Base-by-base conservation (phyloP, 1,284 basidiomycete genomes). In the Naganishia sp. region DNA sequence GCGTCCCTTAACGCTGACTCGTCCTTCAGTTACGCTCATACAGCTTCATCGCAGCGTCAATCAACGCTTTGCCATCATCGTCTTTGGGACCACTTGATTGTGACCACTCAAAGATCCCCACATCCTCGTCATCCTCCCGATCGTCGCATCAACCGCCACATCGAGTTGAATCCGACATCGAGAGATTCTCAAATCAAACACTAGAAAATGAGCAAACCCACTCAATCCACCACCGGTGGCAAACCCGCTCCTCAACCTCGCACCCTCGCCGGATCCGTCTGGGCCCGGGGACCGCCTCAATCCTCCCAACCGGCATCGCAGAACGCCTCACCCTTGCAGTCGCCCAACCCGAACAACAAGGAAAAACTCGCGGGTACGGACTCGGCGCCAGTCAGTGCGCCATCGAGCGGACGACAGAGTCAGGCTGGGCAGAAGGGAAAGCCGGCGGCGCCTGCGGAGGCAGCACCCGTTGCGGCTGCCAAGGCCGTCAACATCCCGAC, bases 171-270 rank as follows among this genome's bases (percentile, higher is more conserved):
- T 25, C 48, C 48, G 43, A 21, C 59, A 50, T 61, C 59, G 59
- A 52, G 36, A 61, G 9, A n/a, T 48, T 28, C n/a, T n/a, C 25
- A 48, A 16, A 11, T 28, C 11, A 3, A 13, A 2, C 31, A 25
- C 36, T 48, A 61, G 39, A 61, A 61, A 61, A 66, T 66, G 65
- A 66, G 65, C 65, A 66, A 66, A 63, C 59, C 65, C 52, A 66
- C 65, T 50, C 53, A 53, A 25, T 23, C 57, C 45, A 23, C 65
- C 65, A 39, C 65, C 15, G 45, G 49, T 49, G 52, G 23, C 28
- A 55, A 54, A 54, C 53, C 50, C 46, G 43, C 57, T 21, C 48
- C 55, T 21, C 53, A 48, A 28, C 43, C 57, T 39, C 52, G 53
- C 39, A 61, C n/a, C 9, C 33, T 60, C 9, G 48, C 65, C 25